Base-by-base conservation (phyloP, 1,139 yeast species). In the Magnusiomyces sp. region DNA sequence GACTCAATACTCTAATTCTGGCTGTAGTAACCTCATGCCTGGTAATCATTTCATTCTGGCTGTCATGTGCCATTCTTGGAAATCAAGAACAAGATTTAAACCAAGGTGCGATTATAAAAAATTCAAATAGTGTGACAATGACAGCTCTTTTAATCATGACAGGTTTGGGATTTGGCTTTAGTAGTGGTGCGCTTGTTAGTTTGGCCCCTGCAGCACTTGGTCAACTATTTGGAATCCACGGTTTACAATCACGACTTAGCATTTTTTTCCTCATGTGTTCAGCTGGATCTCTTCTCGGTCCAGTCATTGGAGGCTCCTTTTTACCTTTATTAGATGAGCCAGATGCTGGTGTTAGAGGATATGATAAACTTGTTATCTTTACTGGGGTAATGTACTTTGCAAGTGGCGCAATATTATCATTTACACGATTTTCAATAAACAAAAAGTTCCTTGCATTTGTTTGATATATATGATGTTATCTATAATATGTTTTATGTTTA, bases 211-310 rank as follows among this genome's bases (percentile, higher is more conserved):
- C 70, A 0, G 56, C 64, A 16, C 54, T 69, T 37, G 64, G 65
- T 1, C 85, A 80, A 59, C 75, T 81, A n/a, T 60, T 61, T 55
- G 64, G 63, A 2, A 74, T 80, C 13, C 75, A 77, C 33, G 74
- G 72, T 48, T 42, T 56, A 13, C 51, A 54, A 7, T 52, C 76
- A 54, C 73, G 83, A 29, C 78, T 79, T 58, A 81, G 84, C 0
- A 69, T 79, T 61, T 76, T 79, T 57, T 77, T 77, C 55, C 67
- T 78, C 39, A 73, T 80, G 49, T 72, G 81, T 1, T 55, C 56
- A 1, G 75, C 81, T 53, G 76, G 77, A 37, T 71, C 77, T 11
- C 63, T 81, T 45, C 69, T 71, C 1, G 71, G 76, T 2, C 66
- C 77, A 51, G 77, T 79, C 34, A 66, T 76, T 43, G 72, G 74